A percentile compares a stretch with the other conserved stretches of the same genome.
phyloP scores from a whole-genome alignment of 495 filamentous ascomycete species.

The Aspergillus cavernicola region DNA sequence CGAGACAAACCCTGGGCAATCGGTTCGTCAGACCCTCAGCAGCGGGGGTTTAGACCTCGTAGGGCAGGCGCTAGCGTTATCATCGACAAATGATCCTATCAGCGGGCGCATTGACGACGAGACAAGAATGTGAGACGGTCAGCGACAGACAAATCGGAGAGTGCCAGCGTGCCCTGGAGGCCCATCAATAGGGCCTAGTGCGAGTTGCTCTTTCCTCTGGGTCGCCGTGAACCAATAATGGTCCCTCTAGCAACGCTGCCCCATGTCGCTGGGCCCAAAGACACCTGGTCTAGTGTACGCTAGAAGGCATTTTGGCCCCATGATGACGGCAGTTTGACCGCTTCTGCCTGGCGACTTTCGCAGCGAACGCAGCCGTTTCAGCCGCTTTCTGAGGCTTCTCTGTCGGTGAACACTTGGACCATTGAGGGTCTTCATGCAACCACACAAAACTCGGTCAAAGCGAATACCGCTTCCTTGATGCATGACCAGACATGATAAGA shows the following conservation, averaged over 20 bases:
- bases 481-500: no score
- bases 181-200: slow-evolving; percentile 19
- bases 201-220: slow-evolving; percentile 6
- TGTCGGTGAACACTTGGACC: slow-evolving; percentile 4
- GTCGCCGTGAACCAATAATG: background rate
- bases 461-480: no score
- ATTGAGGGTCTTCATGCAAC: no score
- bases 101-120: background rate
- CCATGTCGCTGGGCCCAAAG: background rate
- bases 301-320: slow-evolving; percentile 17
- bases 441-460: no score
- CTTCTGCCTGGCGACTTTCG: slow-evolving; percentile 9
- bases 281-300: background rate
- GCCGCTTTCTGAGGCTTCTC: background rate
- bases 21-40: slow-evolving; percentile 4
- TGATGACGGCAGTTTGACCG: slow-evolving; percentile 7
- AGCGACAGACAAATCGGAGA: slow-evolving; percentile 12
- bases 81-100: slow-evolving; percentile 4
- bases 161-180: slow-evolving; percentile 12
- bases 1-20: slow-evolving; percentile 5
- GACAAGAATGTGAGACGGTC: slow-evolving; percentile 4
- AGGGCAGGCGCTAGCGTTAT: slow-evolving; percentile 16
- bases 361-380: background rate
- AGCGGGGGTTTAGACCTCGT: slow-evolving; percentile 7
- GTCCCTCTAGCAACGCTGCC: background rate